Conservation (phyloP, 2,329 filamentous ascomycete genomes). For the Penicillium sp. region DNA sequence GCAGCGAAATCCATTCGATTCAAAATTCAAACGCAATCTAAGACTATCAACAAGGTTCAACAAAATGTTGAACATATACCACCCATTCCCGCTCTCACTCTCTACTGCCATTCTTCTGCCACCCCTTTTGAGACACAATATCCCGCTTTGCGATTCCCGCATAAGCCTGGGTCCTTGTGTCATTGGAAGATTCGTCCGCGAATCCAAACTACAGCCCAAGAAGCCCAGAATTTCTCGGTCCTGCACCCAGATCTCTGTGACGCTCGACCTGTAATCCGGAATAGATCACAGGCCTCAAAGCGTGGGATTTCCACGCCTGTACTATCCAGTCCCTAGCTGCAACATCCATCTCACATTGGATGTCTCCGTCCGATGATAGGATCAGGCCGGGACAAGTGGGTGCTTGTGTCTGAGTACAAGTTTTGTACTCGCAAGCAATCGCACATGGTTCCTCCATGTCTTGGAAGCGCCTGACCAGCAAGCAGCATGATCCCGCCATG, state of each 20-base stretch:
- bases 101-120: slow-evolving; percentile 8
- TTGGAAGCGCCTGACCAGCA: slow-evolving; percentile 4
- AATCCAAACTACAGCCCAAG: not conserved
- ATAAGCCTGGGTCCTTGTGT: slow-evolving; percentile 6
- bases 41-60: slow-evolving; percentile 6
- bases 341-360: not conserved
- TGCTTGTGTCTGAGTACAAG: not conserved
- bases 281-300: not conserved
- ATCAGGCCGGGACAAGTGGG: not conserved
- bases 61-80: slow-evolving; percentile 3
- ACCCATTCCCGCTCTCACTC: not conserved
- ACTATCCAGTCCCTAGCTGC: slow-evolving; percentile 8
- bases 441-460: slow-evolving; percentile 1
- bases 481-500: slow-evolving; percentile 2
- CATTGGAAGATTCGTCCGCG: not conserved
- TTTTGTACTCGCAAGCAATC: slow-evolving; percentile 1
- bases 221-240: not conserved
- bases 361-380: not conserved
- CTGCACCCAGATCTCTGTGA: not conserved
- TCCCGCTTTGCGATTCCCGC: slow-evolving; percentile 6
- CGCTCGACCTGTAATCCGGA: not conserved
- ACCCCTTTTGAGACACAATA: slow-evolving; percentile 4
- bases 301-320: slow-evolving; percentile 4
- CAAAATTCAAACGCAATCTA: slow-evolving; percentile 1
- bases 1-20: not conserved